Base-by-base conservation (phyloP, 257 asterid genomes). In the Forsythia suspensa region DNA sequence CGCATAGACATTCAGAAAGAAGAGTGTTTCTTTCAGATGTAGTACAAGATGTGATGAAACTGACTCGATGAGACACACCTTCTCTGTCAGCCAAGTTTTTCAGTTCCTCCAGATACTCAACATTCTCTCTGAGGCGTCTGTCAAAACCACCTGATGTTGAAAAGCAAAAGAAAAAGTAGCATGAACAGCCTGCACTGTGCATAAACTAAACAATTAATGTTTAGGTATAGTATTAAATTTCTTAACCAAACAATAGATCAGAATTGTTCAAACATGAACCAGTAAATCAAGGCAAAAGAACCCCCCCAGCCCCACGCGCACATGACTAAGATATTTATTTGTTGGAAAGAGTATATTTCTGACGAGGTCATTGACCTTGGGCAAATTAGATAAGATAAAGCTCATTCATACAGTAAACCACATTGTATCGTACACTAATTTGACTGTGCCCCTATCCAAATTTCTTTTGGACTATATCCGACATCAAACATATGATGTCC, bases 11-110 rank as follows among this genome's bases (percentile, higher is more conserved):
- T 83, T 85, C 86, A 10, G 96, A 91, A 36, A 94, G 92, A 77
- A 94, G 97, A 2, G 75, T 80, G 72, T 94, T 90, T 84, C 97
- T 86, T 80, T 94, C 96, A 4, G 96, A 76, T 44, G 98, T 92
- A 29, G 98, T 85, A 82, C 99, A 96, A 48, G 99, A 96, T 72
- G 96, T 88, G 80, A 94, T 71, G 89, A 96, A 96, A 40, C 76
- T 85, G 86, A 94, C 88, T 40, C 76, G 89, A 70, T 84, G 65
- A 13, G 91, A 87, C 40, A 96, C 86, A 21, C 98, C 97, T 81
- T 92, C 88, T 36, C 86, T 80, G 77, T 91, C 84, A 34, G 97
- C 97, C 85, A 96, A 88, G 82, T 44, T 78, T 82, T 91, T 92
- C 81, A 96, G 76, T 81, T 96, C 97, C 78, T 87, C 93, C 74